Base-by-base conservation (phyloP, 768 basidiomycete genomes). In the Sarcodon sp. region DNA sequence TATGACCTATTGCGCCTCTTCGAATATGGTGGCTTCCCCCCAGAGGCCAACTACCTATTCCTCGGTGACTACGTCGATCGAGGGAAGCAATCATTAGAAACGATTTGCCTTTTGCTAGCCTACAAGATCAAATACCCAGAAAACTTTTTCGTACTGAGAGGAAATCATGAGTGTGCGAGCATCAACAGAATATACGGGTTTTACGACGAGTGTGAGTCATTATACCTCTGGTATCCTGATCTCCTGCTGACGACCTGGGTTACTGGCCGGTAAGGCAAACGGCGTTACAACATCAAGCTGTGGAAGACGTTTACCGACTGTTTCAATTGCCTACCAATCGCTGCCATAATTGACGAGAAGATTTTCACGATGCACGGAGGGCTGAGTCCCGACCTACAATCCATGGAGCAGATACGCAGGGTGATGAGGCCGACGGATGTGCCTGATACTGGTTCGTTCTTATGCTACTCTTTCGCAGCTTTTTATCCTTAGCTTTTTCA, bases 101-200 rank as follows among this genome's bases (percentile, higher is more conserved):
- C 94, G n/a, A 99, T 99, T 64, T 97, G 94, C 64, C 81, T 99
- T 43, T 76, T 99, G 51, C 81, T 99, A 56, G 93, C 94, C 43
- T 99, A 99, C 86, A 99, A 99, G 79, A 94, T 94, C 76, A 99
- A 98, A 77, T 99, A 97, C 74, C 94, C 94, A 46, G 94, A 99
- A 79, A 99, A 99, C 75, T 99, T 99, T 73, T 99, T 99, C 73
- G 93, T 99, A 65, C 78, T 99, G 53, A 75, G 94, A 59, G 94
- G 94, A 57, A 99, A 99, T 70, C 94, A 99, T 67, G 94, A 99
- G 69, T 96, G 94, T 63, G 94, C 94, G 55, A 91, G 89, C 66
- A 98, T 99, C 72, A 99, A 98, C 74, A 77, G 94, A 65, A 98
- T 99, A 69, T 99, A 99, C 68, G 94, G 94, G 50, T 99, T 99